Base-by-base conservation (phyloP, 805 yeast genomes). In the Blastobotrys parvus region DNA sequence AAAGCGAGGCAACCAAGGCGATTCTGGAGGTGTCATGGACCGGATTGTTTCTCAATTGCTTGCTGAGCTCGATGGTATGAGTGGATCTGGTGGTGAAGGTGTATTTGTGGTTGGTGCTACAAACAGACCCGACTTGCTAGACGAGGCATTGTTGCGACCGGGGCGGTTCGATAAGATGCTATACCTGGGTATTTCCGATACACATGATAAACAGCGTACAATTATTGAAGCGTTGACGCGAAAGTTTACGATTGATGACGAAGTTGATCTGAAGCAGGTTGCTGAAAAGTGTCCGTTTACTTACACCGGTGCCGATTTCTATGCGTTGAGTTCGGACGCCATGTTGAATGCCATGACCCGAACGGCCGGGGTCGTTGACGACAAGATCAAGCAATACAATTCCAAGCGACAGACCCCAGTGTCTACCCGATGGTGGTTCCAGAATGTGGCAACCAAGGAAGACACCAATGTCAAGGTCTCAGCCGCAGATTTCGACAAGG, bases 61-160 rank as follows among this genome's bases (percentile, higher is more conserved):
- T 41, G 96, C 97, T 0, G 98, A 92, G 61, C 69, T 92, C 35
- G 98, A 92, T 59, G 97, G 97, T 20, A 90, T 90, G 97, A 81
- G 94, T 55, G 60, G 68, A 11, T 81, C 81, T 7, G 82, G 82
- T 4, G 82, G 80, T 3, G 88, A 82, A 45, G 97, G 97, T 4
- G 96, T 92, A 0, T 92, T 92, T 61, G 97, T 90, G 3, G 95
- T 92, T 35, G 98, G 98, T n/a, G 98, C 98, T 3, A 92, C 98
- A 0, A 92, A 92, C 56, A 73, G 98, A 55, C 98, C 98, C 0
- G 98, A 92, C 66, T 67, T 92, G 49, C 68, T 92, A 35, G 98
- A 92, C 59, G 97, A 90, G 59, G 97, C 97, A 0, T 69, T 92
- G 38, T 65, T 92, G 45, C 75, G 98, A 59, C 96, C 96, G 0